Conservation (phyloP, 169 alveolate species). For the Plasmodium ovale region DNA sequence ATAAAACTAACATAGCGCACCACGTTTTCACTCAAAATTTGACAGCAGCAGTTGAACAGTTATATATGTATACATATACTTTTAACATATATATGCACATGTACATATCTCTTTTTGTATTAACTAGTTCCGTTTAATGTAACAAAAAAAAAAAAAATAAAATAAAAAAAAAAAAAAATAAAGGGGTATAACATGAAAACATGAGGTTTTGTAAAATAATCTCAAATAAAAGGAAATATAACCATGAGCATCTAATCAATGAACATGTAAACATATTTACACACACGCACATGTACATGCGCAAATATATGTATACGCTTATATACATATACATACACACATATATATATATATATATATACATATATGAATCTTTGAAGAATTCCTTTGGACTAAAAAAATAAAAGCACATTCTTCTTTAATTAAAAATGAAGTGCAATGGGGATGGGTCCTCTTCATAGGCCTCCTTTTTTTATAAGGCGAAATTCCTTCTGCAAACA, state of each 20-base stretch:
- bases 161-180: background rate
- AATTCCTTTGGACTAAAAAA: background rate
- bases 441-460: no score
- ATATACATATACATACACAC: constrained; percentile 1
- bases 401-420: background rate
- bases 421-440: background rate
- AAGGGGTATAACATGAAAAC: background rate
- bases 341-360: background rate
- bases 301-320: no score
- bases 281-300: background rate
- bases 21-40: no score
- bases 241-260: background rate
- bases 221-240: constrained; percentile 14
- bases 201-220: background rate
- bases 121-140: constrained; percentile 24
- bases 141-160: constrained; percentile 32
- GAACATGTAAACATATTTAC: background rate
- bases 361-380: background rate
- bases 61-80: no score
- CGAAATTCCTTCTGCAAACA: no score
- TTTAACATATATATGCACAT: constrained; percentile 4
- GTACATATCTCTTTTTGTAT: background rate
- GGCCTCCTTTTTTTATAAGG: background rate
- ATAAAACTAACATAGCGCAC: no score
- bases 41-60: no score